Base-by-base conservation (phyloP, 345 rosid species). In the Salix exigua region DNA sequence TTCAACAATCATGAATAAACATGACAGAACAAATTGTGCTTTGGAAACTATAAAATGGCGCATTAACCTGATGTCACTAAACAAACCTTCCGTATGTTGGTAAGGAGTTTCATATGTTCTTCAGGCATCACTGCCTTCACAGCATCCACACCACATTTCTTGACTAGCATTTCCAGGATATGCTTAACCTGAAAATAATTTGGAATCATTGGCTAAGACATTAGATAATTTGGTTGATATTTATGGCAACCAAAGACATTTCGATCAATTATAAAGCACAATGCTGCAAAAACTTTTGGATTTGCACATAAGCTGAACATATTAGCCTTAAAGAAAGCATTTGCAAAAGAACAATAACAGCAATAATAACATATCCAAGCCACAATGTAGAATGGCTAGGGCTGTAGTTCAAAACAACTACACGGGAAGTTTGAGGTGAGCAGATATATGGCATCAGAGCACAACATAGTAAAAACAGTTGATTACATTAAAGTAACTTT, bases 41-140 rank as follows among this genome's bases (percentile, higher is more conserved):
- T 73, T 2, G 66, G 5, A 73, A 28, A 66, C 72, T 64, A 44
- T 71, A 37, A 40, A 77, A 42, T 13, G 53, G 40, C 37, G 37
- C 18, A 50, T 16, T 73, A 23, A 61, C 21, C 31, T 6, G 8
- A 46, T 53, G 19, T 28, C 30, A 40, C 48, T 67, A 30, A 62
- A 80, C 85, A 46, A 72, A 96, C 99, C 97, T 96, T 96, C 77
- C 98, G 88, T 70, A 96, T 90, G 82, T 96, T 93, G n/a, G 91
- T 87, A 35, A 96, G 92, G 73, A 93, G 96, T 82, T 90, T 95
- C 94, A 88, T 91, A 86, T 95, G 99, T 80, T 93, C 96, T 82
- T 89, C 93, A 69, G 98, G 98, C 97, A 96, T 93, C 77, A 96
- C 98, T 31, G 94, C 90, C 88, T 91, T 92, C 46, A 96, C 98